Evolutionary conservation across 139 green algal species (phyloP).

Genomic region (Diplosphaera chodatii): DNA sequence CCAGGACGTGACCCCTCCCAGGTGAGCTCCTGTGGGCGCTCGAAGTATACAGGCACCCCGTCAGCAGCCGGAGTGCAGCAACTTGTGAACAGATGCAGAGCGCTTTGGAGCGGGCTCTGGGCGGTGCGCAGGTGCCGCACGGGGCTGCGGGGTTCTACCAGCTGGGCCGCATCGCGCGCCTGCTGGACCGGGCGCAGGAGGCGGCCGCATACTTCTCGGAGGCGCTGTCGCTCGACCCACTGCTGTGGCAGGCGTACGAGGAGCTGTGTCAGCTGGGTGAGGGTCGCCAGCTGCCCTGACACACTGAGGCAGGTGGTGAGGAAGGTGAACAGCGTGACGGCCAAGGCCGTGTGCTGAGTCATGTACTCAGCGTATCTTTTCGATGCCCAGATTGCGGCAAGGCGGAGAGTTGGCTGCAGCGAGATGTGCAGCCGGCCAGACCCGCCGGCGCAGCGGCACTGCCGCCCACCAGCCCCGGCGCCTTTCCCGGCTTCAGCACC

Average conservation of each 20-base stretch:
- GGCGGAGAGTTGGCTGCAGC: neutral
- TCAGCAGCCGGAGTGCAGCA: too few species aligned
- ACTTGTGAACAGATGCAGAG: too few species aligned
- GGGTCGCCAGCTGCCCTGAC: too few species aligned
- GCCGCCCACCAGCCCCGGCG: neutral
- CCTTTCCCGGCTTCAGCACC: neutral
- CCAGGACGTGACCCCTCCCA: conserved; percentile 21
- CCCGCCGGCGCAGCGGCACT: neutral
- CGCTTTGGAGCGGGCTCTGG: too few species aligned
- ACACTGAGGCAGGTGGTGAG: too few species aligned
- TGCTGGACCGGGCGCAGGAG: conserved; percentile 41
- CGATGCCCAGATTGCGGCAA: neutral
- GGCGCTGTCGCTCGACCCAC: conserved; percentile 69
- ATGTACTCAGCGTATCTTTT: too few species aligned
- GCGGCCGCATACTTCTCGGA: conserved; percentile 58
- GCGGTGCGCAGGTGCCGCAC: conserved; percentile 57
- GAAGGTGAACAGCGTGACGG: too few species aligned
- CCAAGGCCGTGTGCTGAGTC: too few species aligned
- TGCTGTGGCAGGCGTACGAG: conserved; percentile 88
- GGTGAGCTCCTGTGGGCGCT: too few species aligned
- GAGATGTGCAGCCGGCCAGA: neutral
- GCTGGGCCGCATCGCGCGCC: conserved; percentile 64
- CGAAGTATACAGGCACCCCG: too few species aligned
- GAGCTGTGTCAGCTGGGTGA: conserved; percentile 84
- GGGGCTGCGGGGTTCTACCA: conserved; percentile 81